Evolutionary conservation across 345 rosid species (phyloP).

Genomic region (Turnera subulata): DNA sequence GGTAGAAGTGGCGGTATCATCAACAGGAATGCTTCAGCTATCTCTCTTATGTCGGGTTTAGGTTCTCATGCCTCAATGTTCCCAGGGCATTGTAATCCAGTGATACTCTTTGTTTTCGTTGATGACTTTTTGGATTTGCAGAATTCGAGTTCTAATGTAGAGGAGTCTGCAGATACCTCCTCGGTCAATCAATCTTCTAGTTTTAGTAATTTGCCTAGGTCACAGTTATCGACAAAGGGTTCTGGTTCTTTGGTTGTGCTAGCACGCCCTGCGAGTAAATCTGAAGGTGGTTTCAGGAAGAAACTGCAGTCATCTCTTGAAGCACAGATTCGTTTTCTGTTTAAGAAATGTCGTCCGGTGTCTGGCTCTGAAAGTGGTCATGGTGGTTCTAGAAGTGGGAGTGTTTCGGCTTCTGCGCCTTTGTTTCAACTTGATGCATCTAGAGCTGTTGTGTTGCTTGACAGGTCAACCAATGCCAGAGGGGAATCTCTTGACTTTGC

Average conservation of each 20-base stretch:
- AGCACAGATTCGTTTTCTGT: constrained; percentile 68
- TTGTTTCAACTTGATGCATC: constrained; percentile 77
- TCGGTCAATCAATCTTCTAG: constrained; percentile 37
- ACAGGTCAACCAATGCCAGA: constrained; percentile 37
- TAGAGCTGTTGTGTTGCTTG: constrained; percentile 64
- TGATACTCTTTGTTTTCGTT: constrained; percentile 58
- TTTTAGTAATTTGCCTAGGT: constrained; percentile 43
- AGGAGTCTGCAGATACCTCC: constrained; percentile 45
- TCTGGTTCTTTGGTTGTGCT: constrained; percentile 73
- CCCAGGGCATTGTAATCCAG: constrained; percentile 85
- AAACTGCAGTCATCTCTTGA: constrained; percentile 75
- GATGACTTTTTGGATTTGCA: constrained; percentile 58
- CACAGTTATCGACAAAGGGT: constrained; percentile 49
- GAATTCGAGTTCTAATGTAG: constrained; percentile 32
- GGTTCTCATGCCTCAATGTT: constrained; percentile 59
- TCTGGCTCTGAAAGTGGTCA: constrained; percentile 53
- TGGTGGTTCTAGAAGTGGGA: constrained; percentile 56
- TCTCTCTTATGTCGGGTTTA: constrained; percentile 69
- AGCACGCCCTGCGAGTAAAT: constrained; percentile 69
- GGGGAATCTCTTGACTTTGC: constrained; percentile 73
- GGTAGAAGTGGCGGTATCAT: constrained; percentile 47
- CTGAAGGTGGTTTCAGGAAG: constrained; percentile 69
- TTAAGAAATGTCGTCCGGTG: constrained; percentile 71
- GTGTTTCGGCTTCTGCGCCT: constrained; percentile 52
- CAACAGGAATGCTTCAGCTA: constrained; percentile 49